phyloP scores from a whole-genome alignment of 306 rosid genomes.

The Lotus japonicus region DNA sequence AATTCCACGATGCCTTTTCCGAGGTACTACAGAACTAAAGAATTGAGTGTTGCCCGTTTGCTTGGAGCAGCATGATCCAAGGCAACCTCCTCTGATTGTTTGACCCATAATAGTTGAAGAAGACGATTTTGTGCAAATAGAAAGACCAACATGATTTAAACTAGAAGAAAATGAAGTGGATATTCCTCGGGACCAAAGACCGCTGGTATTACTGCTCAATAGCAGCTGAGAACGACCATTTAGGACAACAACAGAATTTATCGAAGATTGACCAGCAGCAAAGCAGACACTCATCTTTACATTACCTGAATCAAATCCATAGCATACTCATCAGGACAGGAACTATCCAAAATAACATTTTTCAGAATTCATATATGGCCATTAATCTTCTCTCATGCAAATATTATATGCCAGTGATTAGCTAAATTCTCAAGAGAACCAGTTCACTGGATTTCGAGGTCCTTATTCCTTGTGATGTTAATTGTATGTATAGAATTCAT shows the following conservation, averaged over 20 bases:
- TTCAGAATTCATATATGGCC: background rate
- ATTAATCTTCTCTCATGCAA: background rate
- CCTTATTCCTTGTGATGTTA: background rate
- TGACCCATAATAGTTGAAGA: slow-evolving; percentile 36
- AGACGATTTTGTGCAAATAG: slow-evolving; percentile 36
- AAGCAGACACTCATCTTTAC: slow-evolving; percentile 46
- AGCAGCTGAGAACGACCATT: slow-evolving; percentile 40
- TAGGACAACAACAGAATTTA: slow-evolving; percentile 38
- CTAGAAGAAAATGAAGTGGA: slow-evolving; percentile 37
- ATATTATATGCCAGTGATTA: background rate
- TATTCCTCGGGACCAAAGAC: slow-evolving; percentile 44
- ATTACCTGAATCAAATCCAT: slow-evolving; percentile 48
- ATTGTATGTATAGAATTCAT: slow-evolving; percentile 6
- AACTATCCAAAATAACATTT: slow-evolving; percentile 10
- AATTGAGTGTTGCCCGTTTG: slow-evolving; percentile 25
- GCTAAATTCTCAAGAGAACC: slow-evolving; percentile 7
- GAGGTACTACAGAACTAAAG: slow-evolving; percentile 29
- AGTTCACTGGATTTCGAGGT: background rate
- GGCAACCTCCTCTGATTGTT: slow-evolving; percentile 39
- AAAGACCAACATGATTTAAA: slow-evolving; percentile 32
- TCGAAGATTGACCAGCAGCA: slow-evolving; percentile 37
- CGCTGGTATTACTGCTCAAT: slow-evolving; percentile 54
- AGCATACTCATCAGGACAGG: slow-evolving; percentile 16
- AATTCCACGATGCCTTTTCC: slow-evolving; percentile 37
- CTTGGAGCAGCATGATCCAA: slow-evolving; percentile 50